A percentile compares a stretch with the other conserved stretches of the same genome.
phyloP scores from a whole-genome alignment of 1,284 basidiomycete genomes.

The Fomitiporia mediterranea region DNA sequence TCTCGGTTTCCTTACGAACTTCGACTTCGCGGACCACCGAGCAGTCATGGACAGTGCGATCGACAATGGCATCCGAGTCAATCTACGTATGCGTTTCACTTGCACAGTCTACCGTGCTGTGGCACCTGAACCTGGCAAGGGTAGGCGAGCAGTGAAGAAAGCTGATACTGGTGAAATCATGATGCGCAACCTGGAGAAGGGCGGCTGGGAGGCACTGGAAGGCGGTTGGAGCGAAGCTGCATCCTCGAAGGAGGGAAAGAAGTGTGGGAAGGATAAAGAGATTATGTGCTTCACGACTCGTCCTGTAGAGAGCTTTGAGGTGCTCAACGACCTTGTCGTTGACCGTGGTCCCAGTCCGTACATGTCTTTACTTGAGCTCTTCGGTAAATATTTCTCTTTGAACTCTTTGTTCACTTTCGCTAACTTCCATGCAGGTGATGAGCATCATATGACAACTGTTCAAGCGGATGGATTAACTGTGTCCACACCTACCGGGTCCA shows the following conservation, averaged over 20 bases:
- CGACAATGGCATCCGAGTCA: slow-evolving; percentile 93
- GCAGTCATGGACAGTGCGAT: slow-evolving; percentile 87
- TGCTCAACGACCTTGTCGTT: slow-evolving; percentile 96
- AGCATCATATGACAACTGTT: slow-evolving; percentile 98
- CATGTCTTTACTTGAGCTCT: slow-evolving; percentile 93
- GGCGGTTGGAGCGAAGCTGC: slow-evolving; percentile 51
- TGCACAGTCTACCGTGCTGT: slow-evolving; percentile 96
- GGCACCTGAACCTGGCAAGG: slow-evolving; percentile 60
- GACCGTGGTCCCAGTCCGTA: slow-evolving; percentile 98
- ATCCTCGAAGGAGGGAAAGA: slow-evolving; percentile 29
- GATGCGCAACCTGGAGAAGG: slow-evolving; percentile 84
- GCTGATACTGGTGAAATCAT: slow-evolving; percentile 91
- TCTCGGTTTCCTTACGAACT: slow-evolving; percentile 97
- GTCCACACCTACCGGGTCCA: slow-evolving; percentile 96
- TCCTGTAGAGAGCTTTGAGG: slow-evolving; percentile 96
- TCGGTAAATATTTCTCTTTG: slow-evolving; percentile 57
- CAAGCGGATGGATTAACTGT: slow-evolving; percentile 97
- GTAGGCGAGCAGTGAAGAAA: slow-evolving; percentile 83
- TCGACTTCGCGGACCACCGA: slow-evolving; percentile 88
- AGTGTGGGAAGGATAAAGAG: slow-evolving; percentile 79
- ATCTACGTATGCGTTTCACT: slow-evolving; percentile 98
- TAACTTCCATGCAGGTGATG: slow-evolving; percentile 67
- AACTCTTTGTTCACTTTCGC: neutral
- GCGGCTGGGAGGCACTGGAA: slow-evolving; percentile 93
- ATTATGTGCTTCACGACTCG: slow-evolving; percentile 97